Evolutionary conservation across 257 asterid species (phyloP), one percentile per base, ranked within the genome.

Genomic region (Solanum pinnatisectum): DNA sequence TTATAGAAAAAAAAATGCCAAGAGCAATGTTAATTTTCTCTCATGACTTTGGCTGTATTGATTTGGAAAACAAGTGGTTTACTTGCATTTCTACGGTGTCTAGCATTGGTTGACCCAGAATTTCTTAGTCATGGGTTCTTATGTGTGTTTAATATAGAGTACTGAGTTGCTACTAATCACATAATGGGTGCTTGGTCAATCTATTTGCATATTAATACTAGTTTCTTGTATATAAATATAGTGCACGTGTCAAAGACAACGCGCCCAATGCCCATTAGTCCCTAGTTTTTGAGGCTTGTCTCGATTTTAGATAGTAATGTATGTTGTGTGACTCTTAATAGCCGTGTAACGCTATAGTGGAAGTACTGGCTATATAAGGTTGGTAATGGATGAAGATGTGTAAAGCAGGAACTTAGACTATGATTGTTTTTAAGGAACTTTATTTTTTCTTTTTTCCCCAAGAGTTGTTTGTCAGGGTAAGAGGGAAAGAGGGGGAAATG

Each of bases 401-500:
- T 81, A 30, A 8, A 25, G 42, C 27, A 49, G 20, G 44, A 82
- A 82, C 42, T 82, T 49, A 14, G 68, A 82, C 25, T 16, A 18
- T 10, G 70, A 30, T 81, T 42, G 27, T 44, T 44, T 42, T 5
- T 30, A 82, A 82, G 42, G 70, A 49, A 27, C 70, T 82, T 20
- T 44, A 5, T 49, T 49, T 30, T 82, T 49, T 49, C 27, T 16
- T 52, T 52, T 56, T 20, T 2, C 65, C 85, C 67, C n/a, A 44
- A 44, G 25, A 44, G 40, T 79, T 44, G 42, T 49, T 59, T 59
- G 65, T 86, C 56, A 36, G 84, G 46, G 87, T 52, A 12, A 42
- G 42, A 33, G 85, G 35, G 78, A 33, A 36, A 70, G 84, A 67
- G 87, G 63, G 72, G 73, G 14, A 85, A 37, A 95, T 93, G 99